A percentile compares a stretch with the other conserved stretches of the same genome.
phyloP scores from a whole-genome alignment of 1,139 yeast species.

The Kodamaea ohmeri region DNA sequence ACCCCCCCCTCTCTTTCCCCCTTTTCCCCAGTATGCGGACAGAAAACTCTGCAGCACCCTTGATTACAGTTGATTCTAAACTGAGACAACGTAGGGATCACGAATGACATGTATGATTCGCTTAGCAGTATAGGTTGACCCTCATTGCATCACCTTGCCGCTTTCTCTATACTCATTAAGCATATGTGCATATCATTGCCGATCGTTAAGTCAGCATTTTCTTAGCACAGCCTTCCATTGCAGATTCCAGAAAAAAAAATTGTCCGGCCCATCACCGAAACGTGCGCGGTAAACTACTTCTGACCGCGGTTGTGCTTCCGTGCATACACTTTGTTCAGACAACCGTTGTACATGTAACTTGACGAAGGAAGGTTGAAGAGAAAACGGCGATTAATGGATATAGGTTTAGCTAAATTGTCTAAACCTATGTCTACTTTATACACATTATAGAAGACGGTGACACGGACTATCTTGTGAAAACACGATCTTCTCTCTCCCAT shows the following conservation, averaged over 20 bases:
- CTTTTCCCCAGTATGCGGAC: no score
- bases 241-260: constrained; percentile 3
- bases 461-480: no score
- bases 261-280: background rate
- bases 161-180: background rate
- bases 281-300: background rate
- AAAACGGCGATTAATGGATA: background rate
- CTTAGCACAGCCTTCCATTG: constrained; percentile 5
- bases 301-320: constrained; percentile 1
- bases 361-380: background rate
- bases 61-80: no score
- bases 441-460: no score
- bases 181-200: constrained; percentile 1
- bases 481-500: no score
- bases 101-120: no score
- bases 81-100: no score
- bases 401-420: no score
- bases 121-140: no score
- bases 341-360: constrained; percentile 1
- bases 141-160: background rate
- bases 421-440: no score
- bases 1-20: no score
- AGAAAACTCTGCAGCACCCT: no score
- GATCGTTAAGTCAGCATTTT: constrained; percentile 4
- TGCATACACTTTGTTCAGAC: background rate